Conservation (phyloP, 1,139 yeast species). For the Blastobotrys indianensis region DNA sequence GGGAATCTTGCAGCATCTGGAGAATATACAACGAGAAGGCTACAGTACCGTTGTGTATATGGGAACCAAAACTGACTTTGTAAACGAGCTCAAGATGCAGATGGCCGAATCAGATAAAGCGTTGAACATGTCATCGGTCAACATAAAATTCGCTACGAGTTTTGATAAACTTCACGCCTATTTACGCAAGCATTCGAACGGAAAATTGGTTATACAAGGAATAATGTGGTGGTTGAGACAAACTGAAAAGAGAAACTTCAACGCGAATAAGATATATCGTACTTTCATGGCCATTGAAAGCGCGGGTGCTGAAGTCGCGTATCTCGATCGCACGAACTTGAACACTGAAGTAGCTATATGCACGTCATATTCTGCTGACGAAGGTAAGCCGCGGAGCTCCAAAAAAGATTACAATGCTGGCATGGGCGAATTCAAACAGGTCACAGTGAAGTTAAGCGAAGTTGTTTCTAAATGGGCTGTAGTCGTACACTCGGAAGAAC, state of each 20-base stretch:
- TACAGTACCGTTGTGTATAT: conserved; percentile 1
- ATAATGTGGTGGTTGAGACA: neutral
- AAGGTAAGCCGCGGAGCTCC: no score
- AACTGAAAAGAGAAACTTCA: no score
- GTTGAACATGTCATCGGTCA: neutral
- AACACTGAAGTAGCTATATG: neutral
- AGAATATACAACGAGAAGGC: neutral
- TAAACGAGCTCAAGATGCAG: neutral
- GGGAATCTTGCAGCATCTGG: neutral
- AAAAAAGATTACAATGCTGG: no score
- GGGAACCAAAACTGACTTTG: conserved; percentile 1
- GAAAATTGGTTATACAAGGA: neutral
- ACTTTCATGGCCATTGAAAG: neutral
- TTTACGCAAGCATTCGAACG: neutral
- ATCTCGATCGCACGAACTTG: neutral
- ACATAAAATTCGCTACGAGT: neutral
- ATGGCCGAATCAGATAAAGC: neutral
- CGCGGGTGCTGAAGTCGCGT: neutral
- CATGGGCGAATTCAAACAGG: no score
- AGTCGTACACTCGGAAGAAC: no score
- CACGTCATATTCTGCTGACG: neutral
- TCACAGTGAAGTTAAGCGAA: no score
- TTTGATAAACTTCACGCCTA: neutral
- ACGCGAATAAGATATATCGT: no score
- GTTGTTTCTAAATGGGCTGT: no score